phyloP scores from a whole-genome alignment of 2,329 filamentous ascomycete genomes.

The Ambrosiella xylebori region DNA sequence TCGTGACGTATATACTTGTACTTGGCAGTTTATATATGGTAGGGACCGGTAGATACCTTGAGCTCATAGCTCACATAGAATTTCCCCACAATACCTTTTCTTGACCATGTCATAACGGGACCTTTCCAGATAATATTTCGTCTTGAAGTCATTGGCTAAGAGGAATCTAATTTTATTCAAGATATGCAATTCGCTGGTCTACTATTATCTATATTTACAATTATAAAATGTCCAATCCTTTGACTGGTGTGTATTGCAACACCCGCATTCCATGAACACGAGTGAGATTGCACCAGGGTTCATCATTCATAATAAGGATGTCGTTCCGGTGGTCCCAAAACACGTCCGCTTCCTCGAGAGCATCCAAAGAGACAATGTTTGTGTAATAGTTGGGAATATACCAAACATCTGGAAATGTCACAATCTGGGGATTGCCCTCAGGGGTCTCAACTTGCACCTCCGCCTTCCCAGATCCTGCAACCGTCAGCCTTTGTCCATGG shows the following conservation, averaged over 20 bases:
- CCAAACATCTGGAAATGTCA: constrained; percentile 10
- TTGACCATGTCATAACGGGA: no score
- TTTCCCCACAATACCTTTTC: no score
- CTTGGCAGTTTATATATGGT: no score
- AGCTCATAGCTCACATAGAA: no score
- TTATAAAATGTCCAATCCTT: constrained; percentile 7
- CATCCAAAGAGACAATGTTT: constrained; percentile 9
- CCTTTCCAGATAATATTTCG: no score
- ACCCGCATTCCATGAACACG: constrained; percentile 10
- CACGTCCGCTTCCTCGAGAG: constrained; percentile 6
- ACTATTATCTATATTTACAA: neutral
- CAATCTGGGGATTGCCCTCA: constrained; percentile 1
- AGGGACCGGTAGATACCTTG: no score
- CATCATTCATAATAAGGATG: constrained; percentile 5
- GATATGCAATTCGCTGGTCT: no score
- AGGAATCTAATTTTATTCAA: no score
- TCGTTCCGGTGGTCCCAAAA: constrained; percentile 12
- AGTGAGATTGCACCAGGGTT: constrained; percentile 11
- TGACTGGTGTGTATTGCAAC: constrained; percentile 9
- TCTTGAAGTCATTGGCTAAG: no score
- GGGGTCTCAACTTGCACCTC: constrained; percentile 6
- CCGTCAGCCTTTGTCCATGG: constrained; percentile 7
- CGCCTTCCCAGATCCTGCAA: constrained; percentile 7
- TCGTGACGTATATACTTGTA: no score
- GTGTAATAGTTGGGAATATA: constrained; percentile 11